A percentile compares a stretch with the other conserved stretches of the same genome.
Conservation (phyloP, 345 rosid genomes). For the Corymbia maculata region DNA sequence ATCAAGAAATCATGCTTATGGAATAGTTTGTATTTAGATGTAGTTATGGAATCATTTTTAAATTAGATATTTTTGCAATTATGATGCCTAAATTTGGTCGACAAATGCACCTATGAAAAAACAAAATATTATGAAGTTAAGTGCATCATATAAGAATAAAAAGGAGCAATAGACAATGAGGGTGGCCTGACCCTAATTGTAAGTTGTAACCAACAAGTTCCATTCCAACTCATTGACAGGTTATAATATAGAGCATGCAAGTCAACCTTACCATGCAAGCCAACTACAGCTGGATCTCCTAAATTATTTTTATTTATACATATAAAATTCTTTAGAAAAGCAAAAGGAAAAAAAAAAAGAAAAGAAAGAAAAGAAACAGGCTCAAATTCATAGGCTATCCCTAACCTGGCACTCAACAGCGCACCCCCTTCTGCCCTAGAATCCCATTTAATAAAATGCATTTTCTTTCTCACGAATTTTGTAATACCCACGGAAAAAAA, state of each 20-base stretch:
- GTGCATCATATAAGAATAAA: neutral
- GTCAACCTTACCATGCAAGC: conserved; percentile 21
- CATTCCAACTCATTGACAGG: conserved; percentile 34
- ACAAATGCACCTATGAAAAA: neutral
- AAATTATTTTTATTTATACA: neutral
- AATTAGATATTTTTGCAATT: neutral
- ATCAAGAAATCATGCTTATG: neutral
- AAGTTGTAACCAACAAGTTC: neutral
- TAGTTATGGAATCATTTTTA: neutral
- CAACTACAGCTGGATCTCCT: conserved; percentile 41
- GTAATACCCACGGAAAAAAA: neutral
- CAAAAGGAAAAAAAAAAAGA: neutral
- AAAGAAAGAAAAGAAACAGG: neutral
- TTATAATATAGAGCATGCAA: neutral
- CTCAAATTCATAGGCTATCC: conserved; percentile 7
- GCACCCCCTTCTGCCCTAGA: conserved; percentile 8
- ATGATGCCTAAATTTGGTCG: neutral
- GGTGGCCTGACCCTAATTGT: neutral
- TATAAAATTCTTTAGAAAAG: neutral
- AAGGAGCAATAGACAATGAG: neutral
- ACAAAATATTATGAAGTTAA: neutral
- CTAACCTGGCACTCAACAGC: conserved; percentile 31
- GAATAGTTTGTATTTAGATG: neutral
- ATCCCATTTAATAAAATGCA: neutral
- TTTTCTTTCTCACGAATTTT: neutral